These are phyloP conservation scores for Cupressus sempervirens DNA, from an alignment of 75 land plant genomes.

Conservation along the genomic window DNA sequence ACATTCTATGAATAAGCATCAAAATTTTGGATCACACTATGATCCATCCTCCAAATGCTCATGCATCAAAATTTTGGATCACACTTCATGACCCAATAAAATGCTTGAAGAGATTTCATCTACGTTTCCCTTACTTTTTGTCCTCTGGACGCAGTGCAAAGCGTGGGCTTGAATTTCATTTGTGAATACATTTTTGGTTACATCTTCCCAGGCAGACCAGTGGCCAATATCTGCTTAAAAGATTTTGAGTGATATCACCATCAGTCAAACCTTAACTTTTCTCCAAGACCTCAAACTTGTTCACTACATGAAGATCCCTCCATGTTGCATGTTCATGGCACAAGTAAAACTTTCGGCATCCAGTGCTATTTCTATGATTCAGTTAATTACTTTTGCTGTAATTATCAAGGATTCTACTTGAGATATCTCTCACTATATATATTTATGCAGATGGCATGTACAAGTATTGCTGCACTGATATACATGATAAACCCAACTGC, in stretches of 20 bases:
- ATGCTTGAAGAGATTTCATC: too few relatives aligned
- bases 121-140: neutral
- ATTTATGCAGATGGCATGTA: constrained; percentile 33
- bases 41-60: too few relatives aligned
- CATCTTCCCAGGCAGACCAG: constrained; percentile 67
- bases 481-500: constrained; percentile 36
- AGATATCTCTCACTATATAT: neutral
- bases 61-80: too few relatives aligned
- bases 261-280: constrained; percentile 70
- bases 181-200: constrained; percentile 81
- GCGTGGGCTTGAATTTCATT: constrained; percentile 76
- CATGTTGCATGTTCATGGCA: constrained; percentile 72
- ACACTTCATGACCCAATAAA: too few relatives aligned
- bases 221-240: constrained; percentile 89
- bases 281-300: constrained; percentile 77
- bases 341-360: constrained; percentile 35
- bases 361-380: neutral
- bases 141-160: constrained; percentile 25
- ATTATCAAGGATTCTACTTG: neutral
- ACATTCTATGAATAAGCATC: too few relatives aligned
- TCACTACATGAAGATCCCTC: constrained; percentile 87
- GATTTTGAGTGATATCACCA: constrained; percentile 74
- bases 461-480: constrained; percentile 39
- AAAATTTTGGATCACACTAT: too few relatives aligned
- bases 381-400: neutral